phyloP scores from a whole-genome alignment of 2,329 filamentous ascomycete species.

The Canariomyces notabilis region DNA sequence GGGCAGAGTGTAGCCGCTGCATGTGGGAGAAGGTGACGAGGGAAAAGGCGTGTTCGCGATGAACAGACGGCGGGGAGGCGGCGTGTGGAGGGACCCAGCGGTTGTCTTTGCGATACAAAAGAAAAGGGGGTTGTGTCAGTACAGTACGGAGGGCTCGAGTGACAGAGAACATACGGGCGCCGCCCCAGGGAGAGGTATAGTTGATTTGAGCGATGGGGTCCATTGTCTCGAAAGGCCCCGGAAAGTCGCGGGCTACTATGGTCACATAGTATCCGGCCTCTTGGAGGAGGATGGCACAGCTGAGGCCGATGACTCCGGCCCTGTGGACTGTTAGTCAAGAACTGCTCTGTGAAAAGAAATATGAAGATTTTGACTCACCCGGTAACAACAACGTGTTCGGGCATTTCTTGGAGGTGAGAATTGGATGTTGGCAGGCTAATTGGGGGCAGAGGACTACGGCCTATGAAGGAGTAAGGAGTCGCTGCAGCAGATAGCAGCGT shows the following conservation, averaged over 20 bases:
- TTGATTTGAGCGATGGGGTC: slow-evolving; percentile 39
- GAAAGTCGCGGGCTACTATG: slow-evolving; percentile 44
- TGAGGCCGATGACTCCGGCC: slow-evolving; percentile 50
- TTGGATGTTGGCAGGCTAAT: too few species aligned
- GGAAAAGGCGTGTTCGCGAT: slow-evolving; percentile 39
- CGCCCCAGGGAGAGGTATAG: slow-evolving; percentile 54
- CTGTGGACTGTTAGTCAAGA: slow-evolving; percentile 32
- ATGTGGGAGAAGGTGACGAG: slow-evolving; percentile 40
- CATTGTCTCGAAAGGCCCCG: slow-evolving; percentile 42
- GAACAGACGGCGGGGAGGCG: slow-evolving; percentile 28
- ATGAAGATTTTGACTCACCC: slow-evolving; percentile 9
- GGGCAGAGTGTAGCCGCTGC: slow-evolving; percentile 27
- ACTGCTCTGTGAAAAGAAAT: background rate
- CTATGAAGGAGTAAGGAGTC: too few species aligned
- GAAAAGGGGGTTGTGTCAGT: background rate
- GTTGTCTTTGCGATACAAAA: slow-evolving; percentile 41
- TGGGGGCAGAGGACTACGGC: too few species aligned
- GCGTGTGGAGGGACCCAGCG: slow-evolving; percentile 42
- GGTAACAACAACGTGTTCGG: slow-evolving; percentile 16
- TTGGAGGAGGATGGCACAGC: slow-evolving; percentile 43
- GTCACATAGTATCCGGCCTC: slow-evolving; percentile 36
- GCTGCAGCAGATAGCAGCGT: too few species aligned
- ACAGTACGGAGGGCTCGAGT: too few species aligned
- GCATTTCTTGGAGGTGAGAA: slow-evolving; percentile 5
- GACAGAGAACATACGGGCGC: slow-evolving; percentile 32